phyloP scores from a whole-genome alignment of 345 rosid genomes.

The Camelina laxa region DNA sequence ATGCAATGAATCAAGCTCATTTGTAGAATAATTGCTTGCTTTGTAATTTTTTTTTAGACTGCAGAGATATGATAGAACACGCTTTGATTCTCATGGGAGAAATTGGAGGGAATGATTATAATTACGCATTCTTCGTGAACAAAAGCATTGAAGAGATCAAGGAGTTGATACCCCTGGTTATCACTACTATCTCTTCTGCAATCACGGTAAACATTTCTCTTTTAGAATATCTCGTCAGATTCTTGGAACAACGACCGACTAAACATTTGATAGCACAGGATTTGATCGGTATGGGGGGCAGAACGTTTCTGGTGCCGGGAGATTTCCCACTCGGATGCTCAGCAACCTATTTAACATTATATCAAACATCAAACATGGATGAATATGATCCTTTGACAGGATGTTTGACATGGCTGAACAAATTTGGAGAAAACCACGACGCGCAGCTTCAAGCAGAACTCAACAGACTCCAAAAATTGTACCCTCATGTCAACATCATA shows the following conservation, averaged over 20 bases:
- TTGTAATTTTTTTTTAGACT: slow-evolving; percentile 10
- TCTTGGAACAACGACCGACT: background rate
- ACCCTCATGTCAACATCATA: slow-evolving; percentile 49
- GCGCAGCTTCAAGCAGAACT: slow-evolving; percentile 46
- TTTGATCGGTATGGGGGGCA: slow-evolving; percentile 53
- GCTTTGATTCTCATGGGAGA: slow-evolving; percentile 64
- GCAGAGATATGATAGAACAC: slow-evolving; percentile 40
- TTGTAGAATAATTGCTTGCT: background rate
- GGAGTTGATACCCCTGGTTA: slow-evolving; percentile 49
- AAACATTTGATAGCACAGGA: slow-evolving; percentile 38
- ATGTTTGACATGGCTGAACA: slow-evolving; percentile 53
- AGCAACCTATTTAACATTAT: slow-evolving; percentile 35
- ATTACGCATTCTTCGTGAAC: slow-evolving; percentile 29
- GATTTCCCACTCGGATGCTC: slow-evolving; percentile 52
- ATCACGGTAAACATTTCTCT: slow-evolving; percentile 42
- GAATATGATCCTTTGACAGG: slow-evolving; percentile 51
- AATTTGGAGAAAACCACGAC: slow-evolving; percentile 47
- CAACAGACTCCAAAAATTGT: slow-evolving; percentile 24
- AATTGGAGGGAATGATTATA: slow-evolving; percentile 66
- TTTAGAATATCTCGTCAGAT: background rate
- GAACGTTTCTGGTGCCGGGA: slow-evolving; percentile 56
- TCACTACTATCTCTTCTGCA: slow-evolving; percentile 44
- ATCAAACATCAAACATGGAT: slow-evolving; percentile 35
- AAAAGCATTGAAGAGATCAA: slow-evolving; percentile 32
- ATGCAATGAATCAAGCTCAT: slow-evolving; percentile 6